Percentiles rank a stretch among this genome's conserved stretches.
phyloP scores from a whole-genome alignment of 2,329 filamentous ascomycete genomes.

The Ophiostoma montium region DNA sequence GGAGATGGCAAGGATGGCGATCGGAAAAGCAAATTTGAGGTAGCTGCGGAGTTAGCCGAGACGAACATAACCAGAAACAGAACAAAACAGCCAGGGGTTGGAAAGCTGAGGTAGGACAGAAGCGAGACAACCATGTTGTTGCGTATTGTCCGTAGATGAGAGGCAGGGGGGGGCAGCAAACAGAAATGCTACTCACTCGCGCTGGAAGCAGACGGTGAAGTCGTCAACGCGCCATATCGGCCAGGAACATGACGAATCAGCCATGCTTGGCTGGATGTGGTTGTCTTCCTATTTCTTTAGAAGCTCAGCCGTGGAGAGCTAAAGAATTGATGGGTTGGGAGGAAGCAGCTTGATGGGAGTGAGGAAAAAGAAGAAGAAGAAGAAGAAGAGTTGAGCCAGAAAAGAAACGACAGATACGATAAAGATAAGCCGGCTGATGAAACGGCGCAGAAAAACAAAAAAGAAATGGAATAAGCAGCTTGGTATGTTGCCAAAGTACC shows the following conservation, averaged over 20 bases:
- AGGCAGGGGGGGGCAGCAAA: background rate
- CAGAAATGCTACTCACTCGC: conserved; percentile 41
- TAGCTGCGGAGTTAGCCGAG: conserved; percentile 38
- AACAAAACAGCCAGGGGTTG: background rate
- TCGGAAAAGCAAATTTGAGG: conserved; percentile 66
- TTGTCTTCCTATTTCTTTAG: background rate
- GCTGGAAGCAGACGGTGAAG: conserved; percentile 47
- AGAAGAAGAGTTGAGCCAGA: background rate
- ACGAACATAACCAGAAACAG: background rate
- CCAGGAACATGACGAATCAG: conserved; percentile 40
- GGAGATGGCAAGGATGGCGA: conserved; percentile 57
- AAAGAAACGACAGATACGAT: background rate
- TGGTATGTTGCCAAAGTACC: background rate
- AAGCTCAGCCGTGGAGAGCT: conserved; percentile 1
- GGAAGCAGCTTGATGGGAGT: too few species aligned
- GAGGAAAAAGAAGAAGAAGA: background rate
- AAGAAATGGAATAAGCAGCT: background rate
- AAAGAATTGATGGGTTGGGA: too few species aligned
- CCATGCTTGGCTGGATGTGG: conserved; percentile 23
- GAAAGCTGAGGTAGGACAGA: background rate
- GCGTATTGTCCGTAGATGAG: background rate
- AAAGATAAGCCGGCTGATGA: background rate
- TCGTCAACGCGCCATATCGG: conserved; percentile 51
- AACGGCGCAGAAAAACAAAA: background rate
- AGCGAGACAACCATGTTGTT: background rate